A percentile compares a stretch with the other conserved stretches of the same genome.
phyloP scores from a whole-genome alignment of 1,284 basidiomycete species.

The Porogramme epimiltina region DNA sequence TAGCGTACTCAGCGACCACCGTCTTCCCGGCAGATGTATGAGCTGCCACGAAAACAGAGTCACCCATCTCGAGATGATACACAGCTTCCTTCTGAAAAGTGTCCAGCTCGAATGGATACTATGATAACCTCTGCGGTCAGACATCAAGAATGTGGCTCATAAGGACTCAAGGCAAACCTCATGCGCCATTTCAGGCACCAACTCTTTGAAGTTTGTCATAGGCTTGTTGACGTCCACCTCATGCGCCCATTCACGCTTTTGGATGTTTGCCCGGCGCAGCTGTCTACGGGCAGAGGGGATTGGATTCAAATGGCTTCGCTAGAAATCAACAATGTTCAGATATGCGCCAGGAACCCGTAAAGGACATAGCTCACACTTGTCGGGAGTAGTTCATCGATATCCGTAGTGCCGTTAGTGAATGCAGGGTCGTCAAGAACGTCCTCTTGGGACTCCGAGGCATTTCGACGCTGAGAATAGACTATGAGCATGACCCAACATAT shows the following conservation, averaged over 20 bases:
- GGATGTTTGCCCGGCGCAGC: slow-evolving; percentile 44
- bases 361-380: slow-evolving; percentile 61
- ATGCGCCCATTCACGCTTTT: slow-evolving; percentile 97
- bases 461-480: neutral
- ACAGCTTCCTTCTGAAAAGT: slow-evolving; percentile 98
- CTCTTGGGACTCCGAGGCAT: neutral
- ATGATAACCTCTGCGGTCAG: slow-evolving; percentile 24
- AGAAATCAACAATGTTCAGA: neutral
- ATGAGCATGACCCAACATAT: neutral
- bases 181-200: slow-evolving; percentile 91
- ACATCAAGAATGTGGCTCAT: too few relatives aligned
- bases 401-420: slow-evolving; percentile 36
- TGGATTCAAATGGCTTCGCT: slow-evolving; percentile 57
- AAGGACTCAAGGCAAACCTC: slow-evolving; percentile 46
- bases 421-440: slow-evolving; percentile 10
- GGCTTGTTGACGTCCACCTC: slow-evolving; percentile 92
- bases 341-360: neutral
- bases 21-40: slow-evolving; percentile 99
- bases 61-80: slow-evolving; percentile 96
- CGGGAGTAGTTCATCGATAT: slow-evolving; percentile 84
- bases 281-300: slow-evolving; percentile 41
- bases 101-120: slow-evolving; percentile 88
- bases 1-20: slow-evolving; percentile 98
- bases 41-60: slow-evolving; percentile 98
- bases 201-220: slow-evolving; percentile 84